phyloP scores from a whole-genome alignment of 2,329 filamentous ascomycete species.

The Curvularia sp. region DNA sequence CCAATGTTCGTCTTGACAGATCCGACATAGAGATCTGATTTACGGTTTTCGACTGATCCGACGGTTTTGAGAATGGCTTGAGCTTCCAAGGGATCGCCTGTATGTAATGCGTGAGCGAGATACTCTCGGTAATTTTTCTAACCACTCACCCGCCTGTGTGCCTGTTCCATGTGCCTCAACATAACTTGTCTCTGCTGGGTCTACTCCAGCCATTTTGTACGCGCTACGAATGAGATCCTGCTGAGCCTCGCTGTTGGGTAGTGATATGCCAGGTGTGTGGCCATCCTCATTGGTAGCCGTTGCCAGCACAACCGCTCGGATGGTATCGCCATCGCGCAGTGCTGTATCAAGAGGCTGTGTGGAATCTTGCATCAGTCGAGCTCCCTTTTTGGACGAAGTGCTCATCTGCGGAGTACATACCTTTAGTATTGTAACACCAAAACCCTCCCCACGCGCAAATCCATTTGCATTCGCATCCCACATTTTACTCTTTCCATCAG shows the following conservation, averaged over 20 bases:
- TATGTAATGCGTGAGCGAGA: constrained; percentile 24
- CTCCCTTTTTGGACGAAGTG: not conserved
- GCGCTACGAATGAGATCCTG: constrained; percentile 31
- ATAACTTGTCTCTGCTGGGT: constrained; percentile 36
- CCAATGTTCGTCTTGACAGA: constrained; percentile 45
- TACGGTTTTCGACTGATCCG: constrained; percentile 26
- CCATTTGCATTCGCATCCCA: constrained; percentile 41
- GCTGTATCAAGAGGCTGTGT: constrained; percentile 29
- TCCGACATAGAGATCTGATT: constrained; percentile 33
- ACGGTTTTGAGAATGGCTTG: constrained; percentile 34
- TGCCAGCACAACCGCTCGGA: constrained; percentile 37
- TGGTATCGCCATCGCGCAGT: constrained; percentile 35
- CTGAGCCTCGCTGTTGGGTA: constrained; percentile 63
- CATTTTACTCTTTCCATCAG: constrained; percentile 35
- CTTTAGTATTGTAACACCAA: constrained; percentile 38
- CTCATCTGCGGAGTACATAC: not conserved
- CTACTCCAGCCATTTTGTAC: constrained; percentile 32
- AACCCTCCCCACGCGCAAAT: constrained; percentile 42
- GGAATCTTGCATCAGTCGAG: not conserved
- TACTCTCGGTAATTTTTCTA: not conserved
- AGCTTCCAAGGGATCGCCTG: constrained; percentile 42
- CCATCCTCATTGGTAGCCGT: constrained; percentile 60
- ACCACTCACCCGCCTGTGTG: constrained; percentile 47
- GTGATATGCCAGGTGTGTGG: constrained; percentile 62
- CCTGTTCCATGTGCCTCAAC: constrained; percentile 58